Evolutionary conservation across 1,284 basidiomycete species (phyloP), one percentile per base, ranked within the genome.

Genomic region (Malassezia sympodialis): DNA sequence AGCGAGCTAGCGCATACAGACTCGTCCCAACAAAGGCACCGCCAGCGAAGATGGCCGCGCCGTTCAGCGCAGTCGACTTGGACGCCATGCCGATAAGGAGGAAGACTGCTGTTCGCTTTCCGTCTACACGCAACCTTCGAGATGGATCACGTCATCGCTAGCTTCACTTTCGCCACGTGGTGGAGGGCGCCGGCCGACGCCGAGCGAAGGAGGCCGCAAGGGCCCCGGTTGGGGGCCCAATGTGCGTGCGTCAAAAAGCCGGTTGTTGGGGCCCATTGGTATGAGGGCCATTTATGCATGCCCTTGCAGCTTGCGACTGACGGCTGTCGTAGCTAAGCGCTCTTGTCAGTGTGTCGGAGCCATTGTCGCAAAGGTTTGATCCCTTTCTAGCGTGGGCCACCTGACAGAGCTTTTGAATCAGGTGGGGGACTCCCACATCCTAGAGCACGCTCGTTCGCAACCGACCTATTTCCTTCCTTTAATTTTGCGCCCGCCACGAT

Each of bases 1-100:
- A 51, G 26, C 54, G 54, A n/a, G 54, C 55, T 8, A 57, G 37
- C 23, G 50, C 39, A 19, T 40, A 57, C 15, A 52, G 31, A 17
- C 48, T 45, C n/a, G 50, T 37, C 15, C 49, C 55, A 8, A 42
- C 55, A 34, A 52, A 12, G 2, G 55, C 55, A 14, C 55, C 55
- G 21, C 49, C 45, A 2, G 55, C 45, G 17, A 57, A 47, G 15
- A 57, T 30, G 10, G 55, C 55, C 8, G 40, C 50, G 19, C 26
- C 41, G 27, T 52, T 23, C 40, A 57, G 30, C 50, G 50, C 42
- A 17, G 49, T 43, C 49, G 43, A 27, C 23, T 44, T 45, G 14
- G 44, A 31, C 14, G 55, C 34, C 55, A 57, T 57, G 35, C 39
- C 23, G 19, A 39, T 4, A 27, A 43, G 15, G 28, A 32, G 43